Evolutionary conservation across 2,329 filamentous ascomycete species (phyloP).

Genomic region (Mollisia scopiformis): DNA sequence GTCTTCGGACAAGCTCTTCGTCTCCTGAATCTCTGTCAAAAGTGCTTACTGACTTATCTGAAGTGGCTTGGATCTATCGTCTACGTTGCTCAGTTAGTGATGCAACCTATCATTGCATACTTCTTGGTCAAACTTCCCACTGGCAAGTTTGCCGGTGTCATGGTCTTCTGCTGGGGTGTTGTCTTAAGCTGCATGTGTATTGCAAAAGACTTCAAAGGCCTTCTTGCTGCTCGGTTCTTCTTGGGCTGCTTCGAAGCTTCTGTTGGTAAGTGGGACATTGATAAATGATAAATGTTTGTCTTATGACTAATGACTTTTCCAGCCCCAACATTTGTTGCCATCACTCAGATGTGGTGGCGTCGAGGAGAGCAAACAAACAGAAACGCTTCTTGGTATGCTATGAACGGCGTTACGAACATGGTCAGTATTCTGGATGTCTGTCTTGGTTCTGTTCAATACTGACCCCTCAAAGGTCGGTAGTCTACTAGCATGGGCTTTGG

Average conservation of each 20-base stretch:
- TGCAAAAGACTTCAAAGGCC: constrained; percentile 38
- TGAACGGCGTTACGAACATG: constrained; percentile 56
- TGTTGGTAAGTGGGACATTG: constrained; percentile 18
- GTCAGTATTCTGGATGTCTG: constrained; percentile 51
- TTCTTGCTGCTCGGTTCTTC: constrained; percentile 43
- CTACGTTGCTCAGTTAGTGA: constrained; percentile 61
- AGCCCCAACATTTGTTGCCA: constrained; percentile 56
- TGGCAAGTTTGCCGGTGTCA: constrained; percentile 54
- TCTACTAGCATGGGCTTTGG: constrained; percentile 47
- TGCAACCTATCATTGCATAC: constrained; percentile 58
- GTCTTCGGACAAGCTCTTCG: no score
- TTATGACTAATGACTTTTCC: not conserved
- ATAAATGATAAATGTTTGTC: not conserved
- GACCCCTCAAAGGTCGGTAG: constrained; percentile 22
- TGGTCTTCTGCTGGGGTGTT: constrained; percentile 57
- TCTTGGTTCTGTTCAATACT: not conserved
- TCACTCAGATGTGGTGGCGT: constrained; percentile 65
- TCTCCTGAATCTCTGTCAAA: no score
- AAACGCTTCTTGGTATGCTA: constrained; percentile 60
- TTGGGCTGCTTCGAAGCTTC: constrained; percentile 57
- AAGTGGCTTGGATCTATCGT: constrained; percentile 66
- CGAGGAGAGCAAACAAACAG: constrained; percentile 60
- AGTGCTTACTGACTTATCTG: no score
- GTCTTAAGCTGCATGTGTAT: constrained; percentile 42
- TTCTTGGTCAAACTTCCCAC: constrained; percentile 56